phyloP scores from a whole-genome alignment of 352 stramenopile genomes.

The Pilasporangium apinafurcum region DNA sequence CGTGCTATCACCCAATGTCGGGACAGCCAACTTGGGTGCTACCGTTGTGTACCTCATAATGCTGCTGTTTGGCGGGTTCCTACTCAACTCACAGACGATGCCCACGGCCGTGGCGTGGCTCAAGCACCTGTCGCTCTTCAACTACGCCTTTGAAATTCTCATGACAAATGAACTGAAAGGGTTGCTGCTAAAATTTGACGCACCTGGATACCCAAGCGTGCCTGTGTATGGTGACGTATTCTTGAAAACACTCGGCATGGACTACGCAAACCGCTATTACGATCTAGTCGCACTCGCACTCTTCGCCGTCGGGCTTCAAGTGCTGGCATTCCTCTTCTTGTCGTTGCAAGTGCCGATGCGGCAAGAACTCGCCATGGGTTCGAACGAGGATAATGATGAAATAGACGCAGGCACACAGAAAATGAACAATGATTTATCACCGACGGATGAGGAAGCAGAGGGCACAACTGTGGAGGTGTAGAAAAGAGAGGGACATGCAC shows the following conservation, averaged over 20 bases:
- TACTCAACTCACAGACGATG: constrained; percentile 84
- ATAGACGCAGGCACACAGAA: too few species aligned
- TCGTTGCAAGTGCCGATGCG: constrained; percentile 57
- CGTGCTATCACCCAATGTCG: constrained; percentile 53
- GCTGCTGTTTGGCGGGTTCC: constrained; percentile 83
- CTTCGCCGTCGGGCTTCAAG: constrained; percentile 42
- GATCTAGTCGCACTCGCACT: constrained; percentile 46
- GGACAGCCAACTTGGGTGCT: constrained; percentile 61
- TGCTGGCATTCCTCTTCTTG: constrained; percentile 61
- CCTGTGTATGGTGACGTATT: constrained; percentile 82
- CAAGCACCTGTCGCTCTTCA: constrained; percentile 82
- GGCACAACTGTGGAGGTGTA: too few species aligned
- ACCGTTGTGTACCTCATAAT: constrained; percentile 77
- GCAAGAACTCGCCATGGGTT: constrained; percentile 19
- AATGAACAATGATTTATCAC: too few species aligned
- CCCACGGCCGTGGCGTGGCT: constrained; percentile 53
- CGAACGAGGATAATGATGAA: too few species aligned
- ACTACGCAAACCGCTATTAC: constrained; percentile 73
- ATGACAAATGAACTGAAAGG: constrained; percentile 82
- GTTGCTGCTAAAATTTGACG: constrained; percentile 70
- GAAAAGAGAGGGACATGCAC: too few species aligned
- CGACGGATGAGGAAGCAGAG: too few species aligned
- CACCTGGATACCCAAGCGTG: constrained; percentile 63
- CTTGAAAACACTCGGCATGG: constrained; percentile 77
- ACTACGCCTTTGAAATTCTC: constrained; percentile 83